Evolutionary conservation across 768 basidiomycete genomes (phyloP), one percentile per base, ranked within the genome.

Genomic region (Lactarius tabidus): DNA sequence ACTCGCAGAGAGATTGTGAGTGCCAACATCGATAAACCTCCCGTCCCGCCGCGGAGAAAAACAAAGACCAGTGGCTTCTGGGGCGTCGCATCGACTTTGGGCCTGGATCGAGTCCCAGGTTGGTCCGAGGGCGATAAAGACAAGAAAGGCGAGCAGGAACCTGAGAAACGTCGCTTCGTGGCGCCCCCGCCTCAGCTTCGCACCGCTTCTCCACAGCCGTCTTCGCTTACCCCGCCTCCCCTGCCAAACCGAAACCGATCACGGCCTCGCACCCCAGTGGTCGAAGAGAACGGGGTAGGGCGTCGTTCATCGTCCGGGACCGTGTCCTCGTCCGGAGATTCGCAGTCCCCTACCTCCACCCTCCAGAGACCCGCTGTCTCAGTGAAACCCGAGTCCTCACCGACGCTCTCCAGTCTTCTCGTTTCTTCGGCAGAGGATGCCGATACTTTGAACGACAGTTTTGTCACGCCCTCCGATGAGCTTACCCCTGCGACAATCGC

Each of bases 11-110:
- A 67, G 68, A 29, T 65, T 20, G 41, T 60, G 17, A 59, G 48
- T 29, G 64, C 61, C 17, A 63, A 51, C 48, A 23, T 28, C 63
- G 81, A 78, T 33, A 85, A 82, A 65, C 88, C 88, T 10, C 85
- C 86, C 1, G 72, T 88, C 29, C 87, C 88, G 0, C 86, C 88
- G 0, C 78, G 88, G 64, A 79, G 84, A 62, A 77, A 83, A 60
- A 18, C 63, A 4, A 70, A 70, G 53, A 54, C 53, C 15, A 63
- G 70, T 33, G 84, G 85, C 1, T 70, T 90, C 26, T 89, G 88
- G 86, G 85, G 87, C 14, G 84, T 87, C 77, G 84, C 86, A 1
- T 84, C 84, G 62, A 84, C 84, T 6, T 72, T 89, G 7, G 79
- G 84, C 4, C 85, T 68, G 43, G 67, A 68, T 53, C 67, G 67